These are phyloP conservation scores for Henningerozyma blattae DNA, from an alignment of 805 yeast genomes.

Conservation along the genomic window DNA sequence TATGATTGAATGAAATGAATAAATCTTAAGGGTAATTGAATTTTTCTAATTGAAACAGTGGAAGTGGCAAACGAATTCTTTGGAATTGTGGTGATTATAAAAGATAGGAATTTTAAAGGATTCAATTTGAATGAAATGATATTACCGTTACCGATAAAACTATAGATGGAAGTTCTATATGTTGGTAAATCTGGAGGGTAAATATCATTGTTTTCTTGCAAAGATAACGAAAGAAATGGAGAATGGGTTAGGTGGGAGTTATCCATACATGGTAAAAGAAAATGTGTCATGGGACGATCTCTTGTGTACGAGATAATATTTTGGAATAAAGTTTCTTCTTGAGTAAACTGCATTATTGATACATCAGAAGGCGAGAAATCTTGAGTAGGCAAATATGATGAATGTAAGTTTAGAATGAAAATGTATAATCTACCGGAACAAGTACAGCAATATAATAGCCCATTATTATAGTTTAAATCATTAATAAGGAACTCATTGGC, in stretches of 20 bases:
- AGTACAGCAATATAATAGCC: slow-evolving; percentile 17
- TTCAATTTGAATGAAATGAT: slow-evolving; percentile 15
- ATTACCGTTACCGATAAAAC: slow-evolving; percentile 10
- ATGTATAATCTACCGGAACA: slow-evolving; percentile 15
- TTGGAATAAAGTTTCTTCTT: slow-evolving; percentile 1
- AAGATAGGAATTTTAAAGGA: slow-evolving; percentile 19
- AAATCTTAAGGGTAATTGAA: slow-evolving; percentile 11
- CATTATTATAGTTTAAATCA: slow-evolving; percentile 15
- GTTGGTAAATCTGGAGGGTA: slow-evolving; percentile 2
- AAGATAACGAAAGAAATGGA: not conserved
- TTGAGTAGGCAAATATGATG: not conserved
- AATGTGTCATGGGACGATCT: not conserved
- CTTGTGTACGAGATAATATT: slow-evolving; percentile 3
- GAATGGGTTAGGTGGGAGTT: not conserved
- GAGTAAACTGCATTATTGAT: not conserved
- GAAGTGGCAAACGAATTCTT: slow-evolving; percentile 66
- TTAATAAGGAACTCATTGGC: slow-evolving; percentile 9
- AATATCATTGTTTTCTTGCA: too few species aligned
- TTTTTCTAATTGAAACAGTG: slow-evolving; percentile 75
- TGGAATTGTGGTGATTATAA: too few species aligned
- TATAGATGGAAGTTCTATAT: slow-evolving; percentile 13
- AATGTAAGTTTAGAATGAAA: slow-evolving; percentile 17
- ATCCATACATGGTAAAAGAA: not conserved
- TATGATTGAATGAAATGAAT: slow-evolving; percentile 11
- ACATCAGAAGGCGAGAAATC: not conserved